Evolutionary conservation across 2,329 filamentous ascomycete species (phyloP).

Genomic region (Colletotrichum sp.): DNA sequence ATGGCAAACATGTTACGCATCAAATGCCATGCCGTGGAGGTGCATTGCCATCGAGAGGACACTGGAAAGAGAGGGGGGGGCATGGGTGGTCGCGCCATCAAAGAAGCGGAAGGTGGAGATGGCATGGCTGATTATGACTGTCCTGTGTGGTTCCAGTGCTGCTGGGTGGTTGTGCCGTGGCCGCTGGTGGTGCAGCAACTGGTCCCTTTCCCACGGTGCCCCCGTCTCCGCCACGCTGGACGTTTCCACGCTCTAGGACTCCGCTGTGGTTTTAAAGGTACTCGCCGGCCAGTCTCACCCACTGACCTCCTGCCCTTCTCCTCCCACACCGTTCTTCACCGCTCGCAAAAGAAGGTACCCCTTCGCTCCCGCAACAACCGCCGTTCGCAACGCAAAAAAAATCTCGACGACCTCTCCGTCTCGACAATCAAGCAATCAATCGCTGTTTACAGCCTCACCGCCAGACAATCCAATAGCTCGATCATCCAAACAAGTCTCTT

Average conservation of each 20-base stretch:
- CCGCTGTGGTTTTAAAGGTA: constrained; percentile 5
- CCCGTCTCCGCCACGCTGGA: constrained; percentile 15
- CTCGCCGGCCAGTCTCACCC: not conserved
- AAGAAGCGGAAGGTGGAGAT: not conserved
- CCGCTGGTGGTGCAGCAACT: not conserved
- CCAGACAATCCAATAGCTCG: not conserved
- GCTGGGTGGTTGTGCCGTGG: not conserved
- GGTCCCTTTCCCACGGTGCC: not conserved
- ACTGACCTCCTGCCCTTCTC: not conserved
- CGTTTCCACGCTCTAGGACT: constrained; percentile 1
- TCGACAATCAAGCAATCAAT: not conserved
- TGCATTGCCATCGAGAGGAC: not conserved
- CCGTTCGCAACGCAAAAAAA: not conserved
- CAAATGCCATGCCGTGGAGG: constrained; percentile 2
- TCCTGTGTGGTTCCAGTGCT: not conserved
- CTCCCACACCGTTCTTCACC: constrained; percentile 15
- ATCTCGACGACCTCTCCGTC: not conserved
- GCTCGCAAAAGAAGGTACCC: constrained; percentile 4
- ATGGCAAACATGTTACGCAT: not conserved
- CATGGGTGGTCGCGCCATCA: not conserved
- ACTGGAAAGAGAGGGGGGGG: not conserved
- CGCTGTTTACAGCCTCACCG: not conserved
- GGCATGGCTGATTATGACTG: constrained; percentile 8
- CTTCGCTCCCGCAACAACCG: not conserved
- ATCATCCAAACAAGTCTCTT: not conserved